These are phyloP conservation scores for Dothiorella sarmentorum DNA, from an alignment of 2,329 filamentous ascomycete genomes.

Conservation along the genomic window DNA sequence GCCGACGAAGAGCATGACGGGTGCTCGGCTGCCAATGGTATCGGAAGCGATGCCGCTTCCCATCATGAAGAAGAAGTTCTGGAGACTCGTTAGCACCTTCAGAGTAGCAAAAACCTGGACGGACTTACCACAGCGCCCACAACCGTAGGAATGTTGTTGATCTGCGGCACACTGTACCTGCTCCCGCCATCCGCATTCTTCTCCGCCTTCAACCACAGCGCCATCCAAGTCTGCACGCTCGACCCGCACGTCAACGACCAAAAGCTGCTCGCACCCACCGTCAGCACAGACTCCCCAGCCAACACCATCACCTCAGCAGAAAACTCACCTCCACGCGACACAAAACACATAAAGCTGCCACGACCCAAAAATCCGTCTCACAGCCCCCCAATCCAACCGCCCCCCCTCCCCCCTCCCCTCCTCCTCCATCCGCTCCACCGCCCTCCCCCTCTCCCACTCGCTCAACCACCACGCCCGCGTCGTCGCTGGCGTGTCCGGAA, in stretches of 20 bases:
- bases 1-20: constrained; percentile 38
- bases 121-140: constrained; percentile 34
- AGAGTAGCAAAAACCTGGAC: too few relatives aligned
- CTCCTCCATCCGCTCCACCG: constrained; percentile 24
- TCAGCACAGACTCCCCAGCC: too few relatives aligned
- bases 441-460: constrained; percentile 24
- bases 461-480: constrained; percentile 44
- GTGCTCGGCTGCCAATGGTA: constrained; percentile 35
- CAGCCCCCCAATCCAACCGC: constrained; percentile 37
- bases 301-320: neutral
- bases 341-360: constrained; percentile 48
- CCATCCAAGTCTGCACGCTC: constrained; percentile 41
- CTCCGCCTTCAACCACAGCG: constrained; percentile 39
- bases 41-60: constrained; percentile 29
- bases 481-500: constrained; percentile 45
- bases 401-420: constrained; percentile 41
- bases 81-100: neutral
- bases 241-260: constrained; percentile 40
- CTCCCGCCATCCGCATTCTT: constrained; percentile 21
- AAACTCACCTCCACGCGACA: constrained; percentile 28
- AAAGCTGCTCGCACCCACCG: constrained; percentile 27
- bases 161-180: constrained; percentile 37
- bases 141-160: constrained; percentile 47
- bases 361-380: constrained; percentile 39
- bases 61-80: constrained; percentile 42